phyloP scores from a whole-genome alignment of 371 early-diverging fungal genomes.

The Cokeromyces recurvatus region DNA sequence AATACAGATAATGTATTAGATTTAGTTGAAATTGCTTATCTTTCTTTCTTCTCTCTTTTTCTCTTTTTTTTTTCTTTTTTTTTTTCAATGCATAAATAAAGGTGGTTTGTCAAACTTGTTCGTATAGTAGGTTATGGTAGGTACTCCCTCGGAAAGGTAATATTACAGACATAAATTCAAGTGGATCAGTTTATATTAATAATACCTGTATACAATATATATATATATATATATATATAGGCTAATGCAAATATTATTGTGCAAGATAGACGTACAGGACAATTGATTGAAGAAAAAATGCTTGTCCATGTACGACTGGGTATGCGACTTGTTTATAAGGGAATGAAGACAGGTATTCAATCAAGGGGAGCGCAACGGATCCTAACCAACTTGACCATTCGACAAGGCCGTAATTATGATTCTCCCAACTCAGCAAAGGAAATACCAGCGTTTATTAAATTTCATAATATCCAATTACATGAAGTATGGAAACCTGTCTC shows the following conservation, averaged over 20 bases:
- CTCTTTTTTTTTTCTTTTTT: background rate
- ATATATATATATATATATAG: no score
- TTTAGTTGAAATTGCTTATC: background rate
- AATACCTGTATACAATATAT: no score
- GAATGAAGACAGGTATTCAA: slow-evolving; percentile 44
- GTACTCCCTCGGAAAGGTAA: slow-evolving; percentile 61
- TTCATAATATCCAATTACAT: slow-evolving; percentile 59
- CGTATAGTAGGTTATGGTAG: slow-evolving; percentile 71
- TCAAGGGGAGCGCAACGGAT: slow-evolving; percentile 46
- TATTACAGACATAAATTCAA: no score
- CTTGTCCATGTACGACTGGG: slow-evolving; percentile 78
- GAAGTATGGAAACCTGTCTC: slow-evolving; percentile 67
- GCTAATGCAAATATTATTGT: slow-evolving; percentile 75
- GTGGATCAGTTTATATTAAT: no score
- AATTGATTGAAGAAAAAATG: slow-evolving; percentile 76
- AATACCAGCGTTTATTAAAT: slow-evolving; percentile 72
- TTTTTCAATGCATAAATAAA: slow-evolving; percentile 16
- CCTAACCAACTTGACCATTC: slow-evolving; percentile 55
- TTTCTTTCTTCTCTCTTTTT: background rate
- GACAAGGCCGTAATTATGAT: slow-evolving; percentile 75
- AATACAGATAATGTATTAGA: no score
- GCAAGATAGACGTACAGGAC: slow-evolving; percentile 68
- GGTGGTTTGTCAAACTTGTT: slow-evolving; percentile 76
- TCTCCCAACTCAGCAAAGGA: slow-evolving; percentile 62
- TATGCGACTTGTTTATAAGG: slow-evolving; percentile 72